Base-by-base conservation (phyloP, 768 basidiomycete genomes). In the Pseudohyphozyma bogoriensis region DNA sequence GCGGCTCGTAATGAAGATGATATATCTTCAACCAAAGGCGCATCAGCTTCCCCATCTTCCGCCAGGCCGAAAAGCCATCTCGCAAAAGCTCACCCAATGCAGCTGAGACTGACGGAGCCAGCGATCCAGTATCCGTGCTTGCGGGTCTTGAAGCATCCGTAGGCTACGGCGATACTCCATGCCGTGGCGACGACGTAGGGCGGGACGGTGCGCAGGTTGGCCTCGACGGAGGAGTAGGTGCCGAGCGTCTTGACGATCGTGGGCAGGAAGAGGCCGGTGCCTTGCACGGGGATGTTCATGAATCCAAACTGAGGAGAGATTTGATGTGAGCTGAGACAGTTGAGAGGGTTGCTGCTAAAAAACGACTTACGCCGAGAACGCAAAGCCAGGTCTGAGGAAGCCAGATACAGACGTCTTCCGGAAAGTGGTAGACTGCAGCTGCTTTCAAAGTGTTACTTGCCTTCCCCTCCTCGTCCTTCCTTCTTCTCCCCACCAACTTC, bases 261-360 rank as follows among this genome's bases (percentile, higher is more conserved):
- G 3, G 88, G 88, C 56, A 90, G 74, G 75, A 90, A 90, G 0
- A 86, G 86, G 28, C 84, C 83, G 37, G 85, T 85, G 12, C 86
- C 85, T n/a, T 85, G 83, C 20, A 88, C 75, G 26, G 85, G 55
- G 42, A 61, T 60, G 42, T 60, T 56, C 39, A 45, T 45, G 39
- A 33, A 45, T n/a, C n/a, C n/a, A n/a, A n/a, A n/a, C n/a, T n/a
- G n/a, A n/a, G n/a, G n/a, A n/a, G n/a, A n/a, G n/a, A n/a, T n/a
- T n/a, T n/a, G n/a, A n/a, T n/a, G n/a, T n/a, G n/a, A n/a, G n/a
- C n/a, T n/a, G n/a, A n/a, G n/a, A n/a, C n/a, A n/a, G n/a, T n/a
- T n/a, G n/a, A n/a, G n/a, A n/a, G n/a, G n/a, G n/a, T n/a, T n/a
- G n/a, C n/a, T n/a, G n/a, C n/a, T n/a, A n/a, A n/a, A n/a, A n/a